These are phyloP conservation scores for Paramecium octaurelia DNA, from an alignment of 73 alveolate genomes.

Conservation along the genomic window DNA sequence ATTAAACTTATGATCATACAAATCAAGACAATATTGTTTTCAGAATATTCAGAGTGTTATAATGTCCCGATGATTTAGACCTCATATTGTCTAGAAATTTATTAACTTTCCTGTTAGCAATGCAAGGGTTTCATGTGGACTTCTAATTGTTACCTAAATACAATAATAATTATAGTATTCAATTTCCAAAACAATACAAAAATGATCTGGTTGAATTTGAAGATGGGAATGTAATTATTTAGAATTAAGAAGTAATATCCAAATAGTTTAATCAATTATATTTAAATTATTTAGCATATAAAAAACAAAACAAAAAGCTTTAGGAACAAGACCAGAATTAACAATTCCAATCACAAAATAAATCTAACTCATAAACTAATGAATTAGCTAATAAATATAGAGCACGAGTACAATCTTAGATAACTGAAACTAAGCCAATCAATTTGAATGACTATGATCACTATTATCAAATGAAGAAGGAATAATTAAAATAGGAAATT, in stretches of 20 bases:
- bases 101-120: background rate
- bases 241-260: background rate
- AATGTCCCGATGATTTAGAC: conserved; percentile 35
- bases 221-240: background rate
- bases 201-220: background rate
- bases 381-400: conserved; percentile 34
- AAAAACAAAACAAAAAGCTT: background rate
- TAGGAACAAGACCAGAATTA: no score
- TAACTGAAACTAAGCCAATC: background rate
- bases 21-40: background rate
- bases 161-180: background rate
- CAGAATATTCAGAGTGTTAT: background rate
- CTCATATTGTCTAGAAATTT: conserved; percentile 16
- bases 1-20: background rate
- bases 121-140: conserved; percentile 18
- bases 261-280: background rate
- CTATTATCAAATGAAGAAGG: background rate
- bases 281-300: conserved; percentile 11
- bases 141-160: background rate
- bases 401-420: background rate
- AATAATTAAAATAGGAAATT: background rate
- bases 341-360: background rate
- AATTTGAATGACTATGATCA: conserved; percentile 2
- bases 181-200: background rate
- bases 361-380: background rate